Percentiles rank a stretch among this genome's conserved stretches.
Conservation (phyloP, 495 filamentous ascomycete species). For the Hyaloscypha hepaticicola region DNA sequence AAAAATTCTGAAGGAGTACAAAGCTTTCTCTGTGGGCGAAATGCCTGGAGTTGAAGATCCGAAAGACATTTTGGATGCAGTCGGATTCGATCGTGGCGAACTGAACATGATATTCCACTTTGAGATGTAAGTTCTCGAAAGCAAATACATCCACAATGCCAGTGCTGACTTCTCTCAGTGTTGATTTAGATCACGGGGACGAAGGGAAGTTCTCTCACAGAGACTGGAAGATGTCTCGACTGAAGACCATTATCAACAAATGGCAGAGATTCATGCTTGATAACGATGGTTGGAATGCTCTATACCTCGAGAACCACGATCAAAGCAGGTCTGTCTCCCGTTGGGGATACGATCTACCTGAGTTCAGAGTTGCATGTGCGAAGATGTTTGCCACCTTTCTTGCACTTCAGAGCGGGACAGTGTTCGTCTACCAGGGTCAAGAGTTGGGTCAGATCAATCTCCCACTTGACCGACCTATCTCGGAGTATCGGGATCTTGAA, state of each 20-base stretch:
- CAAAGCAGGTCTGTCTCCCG: conserved; percentile 63
- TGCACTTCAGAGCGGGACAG: conserved; percentile 59
- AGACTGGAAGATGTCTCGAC: conserved; percentile 51
- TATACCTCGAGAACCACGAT: conserved; percentile 77
- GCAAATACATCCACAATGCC: conserved; percentile 41
- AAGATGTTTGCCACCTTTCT: conserved; percentile 67
- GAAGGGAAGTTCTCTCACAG: conserved; percentile 48
- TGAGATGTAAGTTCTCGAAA: conserved; percentile 54
- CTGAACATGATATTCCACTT: conserved; percentile 80
- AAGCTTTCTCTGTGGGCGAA: conserved; percentile 71
- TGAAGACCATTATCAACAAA: conserved; percentile 59
- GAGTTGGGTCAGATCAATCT: conserved; percentile 76
- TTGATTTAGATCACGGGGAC: conserved; percentile 57
- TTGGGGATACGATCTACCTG: conserved; percentile 48
- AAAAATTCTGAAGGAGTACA: conserved; percentile 58
- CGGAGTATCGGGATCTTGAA: conserved; percentile 72
- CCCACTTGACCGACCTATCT: conserved; percentile 59
- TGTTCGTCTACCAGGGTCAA: conserved; percentile 76
- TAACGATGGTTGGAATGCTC: conserved; percentile 71
- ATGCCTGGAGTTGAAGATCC: conserved; percentile 61
- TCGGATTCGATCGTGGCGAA: conserved; percentile 58
- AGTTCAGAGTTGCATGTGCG: conserved; percentile 45
- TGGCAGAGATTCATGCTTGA: conserved; percentile 70
- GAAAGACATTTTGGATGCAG: conserved; percentile 58
- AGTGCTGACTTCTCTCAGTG: conserved; percentile 49